Percentiles rank a stretch among this genome's conserved stretches.
These are phyloP conservation scores for Scenedesmus sp. DNA, from an alignment of 163 green algal genomes.

Conservation along the genomic window DNA sequence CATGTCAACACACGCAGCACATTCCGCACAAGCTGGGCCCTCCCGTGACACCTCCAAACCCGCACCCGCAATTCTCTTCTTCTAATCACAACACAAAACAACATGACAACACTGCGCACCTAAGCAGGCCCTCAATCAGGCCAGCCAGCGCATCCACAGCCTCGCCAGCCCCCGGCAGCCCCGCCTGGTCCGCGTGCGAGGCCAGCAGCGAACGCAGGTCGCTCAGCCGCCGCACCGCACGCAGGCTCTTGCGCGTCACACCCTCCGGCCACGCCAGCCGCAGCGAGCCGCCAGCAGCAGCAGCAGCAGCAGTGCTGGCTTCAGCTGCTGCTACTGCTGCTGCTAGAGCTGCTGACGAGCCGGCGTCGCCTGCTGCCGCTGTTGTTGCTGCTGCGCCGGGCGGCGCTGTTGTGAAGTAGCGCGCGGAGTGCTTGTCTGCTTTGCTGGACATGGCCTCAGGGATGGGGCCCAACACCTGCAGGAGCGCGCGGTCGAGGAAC, in stretches of 20 bases:
- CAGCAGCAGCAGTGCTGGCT: background rate
- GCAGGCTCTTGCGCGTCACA: slow-evolving; percentile 76
- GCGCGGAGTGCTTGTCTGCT: slow-evolving; percentile 52
- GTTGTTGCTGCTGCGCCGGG: slow-evolving; percentile 41
- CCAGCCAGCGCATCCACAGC: slow-evolving; percentile 60
- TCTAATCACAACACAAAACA: too few species aligned
- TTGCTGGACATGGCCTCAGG: slow-evolving; percentile 65
- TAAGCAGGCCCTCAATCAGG: slow-evolving; percentile 75
- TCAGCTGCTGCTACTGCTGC: background rate
- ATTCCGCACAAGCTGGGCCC: too few species aligned
- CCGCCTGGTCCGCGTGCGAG: slow-evolving; percentile 36
- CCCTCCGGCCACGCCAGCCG: slow-evolving; percentile 86
- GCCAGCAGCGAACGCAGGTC: slow-evolving; percentile 53
- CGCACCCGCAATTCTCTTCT: too few species aligned
- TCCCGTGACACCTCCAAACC: too few species aligned
- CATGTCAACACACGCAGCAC: too few species aligned
- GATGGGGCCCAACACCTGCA: slow-evolving; percentile 76
- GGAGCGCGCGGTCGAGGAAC: background rate
- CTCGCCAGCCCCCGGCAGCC: background rate
- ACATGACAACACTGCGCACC: slow-evolving; percentile 1
- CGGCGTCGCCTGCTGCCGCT: slow-evolving; percentile 20
- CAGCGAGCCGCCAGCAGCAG: background rate
- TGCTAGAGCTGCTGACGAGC: background rate
- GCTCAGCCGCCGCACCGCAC: slow-evolving; percentile 73
- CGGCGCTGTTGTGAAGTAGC: slow-evolving; percentile 55